Conservation (phyloP, 495 filamentous ascomycete species). For the Aspergillus bertholletiae region DNA sequence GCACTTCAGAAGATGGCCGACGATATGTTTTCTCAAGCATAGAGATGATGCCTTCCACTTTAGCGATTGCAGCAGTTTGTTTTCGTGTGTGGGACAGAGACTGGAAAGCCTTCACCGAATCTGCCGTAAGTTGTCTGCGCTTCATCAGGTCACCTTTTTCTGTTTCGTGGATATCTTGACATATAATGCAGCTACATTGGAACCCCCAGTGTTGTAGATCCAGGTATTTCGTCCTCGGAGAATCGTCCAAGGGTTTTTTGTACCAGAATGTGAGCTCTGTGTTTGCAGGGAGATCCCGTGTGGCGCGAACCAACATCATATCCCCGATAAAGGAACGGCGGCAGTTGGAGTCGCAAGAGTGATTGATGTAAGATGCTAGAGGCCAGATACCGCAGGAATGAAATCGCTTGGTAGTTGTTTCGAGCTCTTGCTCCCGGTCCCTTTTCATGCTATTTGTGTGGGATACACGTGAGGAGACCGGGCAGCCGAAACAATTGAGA, state of each 20-base stretch:
- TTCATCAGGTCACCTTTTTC: conserved; percentile 3
- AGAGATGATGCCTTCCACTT: conserved; percentile 17
- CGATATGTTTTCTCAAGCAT: conserved; percentile 28
- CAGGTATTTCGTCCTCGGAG: conserved; percentile 8
- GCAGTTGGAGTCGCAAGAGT: conserved; percentile 48
- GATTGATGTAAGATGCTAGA: conserved; percentile 53
- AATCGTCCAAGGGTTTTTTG: conserved; percentile 22
- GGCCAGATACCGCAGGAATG: conserved; percentile 50
- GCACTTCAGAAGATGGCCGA: conserved; percentile 19
- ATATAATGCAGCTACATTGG: conserved; percentile 43
- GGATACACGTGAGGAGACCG: conserved; percentile 29
- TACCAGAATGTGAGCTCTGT: conserved; percentile 49
- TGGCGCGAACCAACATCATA: conserved; percentile 55
- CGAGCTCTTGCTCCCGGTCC: neutral
- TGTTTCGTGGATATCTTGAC: conserved; percentile 21
- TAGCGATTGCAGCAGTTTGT: neutral
- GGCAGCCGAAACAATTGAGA: conserved; percentile 49
- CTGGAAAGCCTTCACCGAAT: conserved; percentile 9
- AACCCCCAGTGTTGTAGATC: conserved; percentile 42
- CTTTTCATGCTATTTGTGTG: conserved; percentile 20
- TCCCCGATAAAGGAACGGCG: conserved; percentile 54
- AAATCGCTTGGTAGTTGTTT: conserved; percentile 12
- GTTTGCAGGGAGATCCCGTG: conserved; percentile 36
- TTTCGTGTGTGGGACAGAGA: neutral
- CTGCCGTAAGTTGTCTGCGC: conserved; percentile 7